Base-by-base conservation (phyloP, 2,329 filamentous ascomycete genomes). In the Fusarium sp. region DNA sequence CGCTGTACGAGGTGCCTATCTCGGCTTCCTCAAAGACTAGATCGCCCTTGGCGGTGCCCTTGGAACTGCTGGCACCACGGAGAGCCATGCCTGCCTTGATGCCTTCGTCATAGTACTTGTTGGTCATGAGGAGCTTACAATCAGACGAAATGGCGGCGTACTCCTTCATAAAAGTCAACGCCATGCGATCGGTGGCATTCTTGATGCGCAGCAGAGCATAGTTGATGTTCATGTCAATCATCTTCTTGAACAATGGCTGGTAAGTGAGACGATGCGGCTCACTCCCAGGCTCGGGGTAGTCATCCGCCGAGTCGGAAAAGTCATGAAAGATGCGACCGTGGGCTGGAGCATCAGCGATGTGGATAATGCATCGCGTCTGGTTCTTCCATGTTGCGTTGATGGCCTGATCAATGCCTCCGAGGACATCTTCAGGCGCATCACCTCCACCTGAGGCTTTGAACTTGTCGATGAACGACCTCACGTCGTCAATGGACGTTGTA, bases 381-480 rank as follows among this genome's bases (percentile, higher is more conserved):
- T 83, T 75, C 56, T 77, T 73, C 83, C 83, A 84, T 1, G 75
- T 76, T 1, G 77, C 75, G 29, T 79, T 76, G 45, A 84, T 67
- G 2, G 82, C 82, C 35, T 79, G 65, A 5, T 77, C 60, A 2
- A 84, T 63, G 1, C 79, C 83, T 8, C 83, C 82, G 0, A 84
- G 78, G 6, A 84, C 82, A 64, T 84, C 82, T 24, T 84, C 83
- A 1, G 83, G 79, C 1, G 37, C 18, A 62, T 84, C 83, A 6
- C 41, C 67, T 22, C 83, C 83, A 3, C 82, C 81, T 0, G 22
- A 41, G 2, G 58, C 69, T 3, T 5, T 59, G 39, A 72, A 3
- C 20, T 33, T 43, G 2, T 72, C 64, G 13, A 72, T 64, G 18
- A 72, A 71, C 1, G 6, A 11, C 1, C 58, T 35, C 0, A 71